These are phyloP conservation scores for Verticillium nubilum DNA, from an alignment of 2,329 filamentous ascomycete species.

Conservation along the genomic window DNA sequence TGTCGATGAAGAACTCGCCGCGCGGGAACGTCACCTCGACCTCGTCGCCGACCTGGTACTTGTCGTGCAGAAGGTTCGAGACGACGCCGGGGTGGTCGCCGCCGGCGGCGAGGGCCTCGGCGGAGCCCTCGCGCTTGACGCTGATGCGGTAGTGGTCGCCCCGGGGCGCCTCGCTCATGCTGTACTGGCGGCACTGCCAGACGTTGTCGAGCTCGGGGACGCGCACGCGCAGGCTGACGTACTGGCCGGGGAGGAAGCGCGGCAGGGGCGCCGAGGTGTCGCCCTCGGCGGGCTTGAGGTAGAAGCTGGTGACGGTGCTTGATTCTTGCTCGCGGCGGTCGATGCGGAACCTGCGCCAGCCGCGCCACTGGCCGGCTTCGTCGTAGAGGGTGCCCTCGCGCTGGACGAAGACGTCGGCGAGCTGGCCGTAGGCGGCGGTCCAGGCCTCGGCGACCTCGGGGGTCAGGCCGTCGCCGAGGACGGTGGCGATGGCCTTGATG, in stretches of 20 bases:
- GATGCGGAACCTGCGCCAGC: conserved; percentile 51
- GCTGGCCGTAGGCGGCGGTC: conserved; percentile 64
- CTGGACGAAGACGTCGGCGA: conserved; percentile 66
- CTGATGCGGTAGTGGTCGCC: conserved; percentile 64
- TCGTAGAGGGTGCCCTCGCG: conserved; percentile 60
- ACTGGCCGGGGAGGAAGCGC: conserved; percentile 64
- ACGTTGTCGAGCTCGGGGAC: conserved; percentile 55
- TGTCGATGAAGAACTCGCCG: conserved; percentile 58
- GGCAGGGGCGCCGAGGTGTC: conserved; percentile 38
- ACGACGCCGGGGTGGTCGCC: conserved; percentile 35
- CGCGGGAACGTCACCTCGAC: conserved; percentile 51
- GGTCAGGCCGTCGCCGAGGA: conserved; percentile 64
- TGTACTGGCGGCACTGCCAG: conserved; percentile 70
- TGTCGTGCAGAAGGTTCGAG: conserved; percentile 46
- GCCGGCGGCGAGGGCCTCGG: conserved; percentile 23
- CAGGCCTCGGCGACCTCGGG: conserved; percentile 64
- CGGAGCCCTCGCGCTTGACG: conserved; percentile 56
- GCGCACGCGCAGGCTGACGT: conserved; percentile 59
- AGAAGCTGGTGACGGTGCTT: conserved; percentile 59
- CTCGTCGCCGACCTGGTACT: conserved; percentile 42
- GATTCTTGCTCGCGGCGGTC: conserved; percentile 57
- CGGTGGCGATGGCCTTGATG: conserved; percentile 59
- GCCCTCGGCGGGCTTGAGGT: conserved; percentile 60
- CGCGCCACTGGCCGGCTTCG: conserved; percentile 33
- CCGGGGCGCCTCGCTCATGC: conserved; percentile 54